phyloP scores from a whole-genome alignment of 1,284 basidiomycete genomes.

The Boletus putidus region DNA sequence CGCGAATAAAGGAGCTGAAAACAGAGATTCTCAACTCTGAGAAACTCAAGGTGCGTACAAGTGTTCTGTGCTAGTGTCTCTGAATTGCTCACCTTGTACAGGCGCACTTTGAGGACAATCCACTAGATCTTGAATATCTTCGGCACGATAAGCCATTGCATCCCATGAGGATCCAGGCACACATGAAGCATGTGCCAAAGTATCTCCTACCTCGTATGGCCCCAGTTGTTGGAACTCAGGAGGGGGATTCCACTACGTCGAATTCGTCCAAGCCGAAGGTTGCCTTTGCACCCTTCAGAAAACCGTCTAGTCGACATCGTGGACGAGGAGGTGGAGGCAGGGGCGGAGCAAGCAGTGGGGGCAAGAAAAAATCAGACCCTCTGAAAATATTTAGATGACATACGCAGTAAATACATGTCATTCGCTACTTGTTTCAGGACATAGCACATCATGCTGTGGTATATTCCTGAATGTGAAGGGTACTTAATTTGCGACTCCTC shows the following conservation, averaged over 20 bases:
- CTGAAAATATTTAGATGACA: constrained; percentile 68
- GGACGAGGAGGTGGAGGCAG: constrained; percentile 52
- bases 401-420: background rate
- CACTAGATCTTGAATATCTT: constrained; percentile 88
- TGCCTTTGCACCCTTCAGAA: constrained; percentile 73
- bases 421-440: background rate
- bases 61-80: background rate
- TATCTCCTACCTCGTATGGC: constrained; percentile 89
- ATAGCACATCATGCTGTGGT: background rate
- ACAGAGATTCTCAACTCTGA: constrained; percentile 92
- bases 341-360: constrained; percentile 42
- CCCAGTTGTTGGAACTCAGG: constrained; percentile 43
- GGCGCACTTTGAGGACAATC: constrained; percentile 99
- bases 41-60: constrained; percentile 82
- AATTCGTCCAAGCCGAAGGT: constrained; percentile 34
- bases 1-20: constrained; percentile 92
- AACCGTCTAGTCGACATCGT: constrained; percentile 48
- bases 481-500: constrained; percentile 47
- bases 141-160: constrained; percentile 95
- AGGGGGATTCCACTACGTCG: constrained; percentile 23
- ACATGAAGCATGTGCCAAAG: constrained; percentile 95
- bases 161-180: constrained; percentile 82
- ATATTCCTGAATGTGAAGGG: background rate
- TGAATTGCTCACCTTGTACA: constrained; percentile 37
- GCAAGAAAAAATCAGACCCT: constrained; percentile 69